phyloP scores from a whole-genome alignment of 257 asterid genomes.

The Solanum etuberosum region DNA sequence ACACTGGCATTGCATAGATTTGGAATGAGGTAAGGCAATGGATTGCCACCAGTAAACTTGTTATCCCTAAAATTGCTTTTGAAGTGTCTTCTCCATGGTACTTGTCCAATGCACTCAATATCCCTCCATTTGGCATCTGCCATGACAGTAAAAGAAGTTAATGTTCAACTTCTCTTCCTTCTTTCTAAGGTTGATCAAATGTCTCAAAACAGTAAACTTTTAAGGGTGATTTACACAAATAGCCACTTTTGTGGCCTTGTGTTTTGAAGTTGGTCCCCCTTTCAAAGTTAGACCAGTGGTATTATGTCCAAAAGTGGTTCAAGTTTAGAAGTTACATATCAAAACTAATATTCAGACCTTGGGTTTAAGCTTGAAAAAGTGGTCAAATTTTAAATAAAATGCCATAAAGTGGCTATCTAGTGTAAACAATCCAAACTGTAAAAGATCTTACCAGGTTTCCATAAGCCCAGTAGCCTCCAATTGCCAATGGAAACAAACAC shows the following conservation, averaged over 20 bases:
- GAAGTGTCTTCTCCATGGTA: slow-evolving; percentile 58
- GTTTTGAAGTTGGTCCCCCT: background rate
- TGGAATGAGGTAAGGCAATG: slow-evolving; percentile 81
- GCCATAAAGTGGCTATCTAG: background rate
- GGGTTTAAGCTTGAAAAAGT: background rate
- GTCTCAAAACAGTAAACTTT: background rate
- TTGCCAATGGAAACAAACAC: slow-evolving; percentile 79
- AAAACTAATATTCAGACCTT: background rate
- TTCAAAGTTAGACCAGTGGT: background rate
- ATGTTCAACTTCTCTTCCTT: background rate
- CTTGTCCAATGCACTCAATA: slow-evolving; percentile 48
- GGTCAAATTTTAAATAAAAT: background rate
- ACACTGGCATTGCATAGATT: slow-evolving; percentile 88
- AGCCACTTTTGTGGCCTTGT: background rate
- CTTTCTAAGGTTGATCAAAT: background rate
- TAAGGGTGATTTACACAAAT: background rate
- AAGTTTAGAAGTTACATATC: background rate
- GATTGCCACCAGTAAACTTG: slow-evolving; percentile 58
- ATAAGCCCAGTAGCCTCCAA: slow-evolving; percentile 87
- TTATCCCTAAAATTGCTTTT: slow-evolving; percentile 30
- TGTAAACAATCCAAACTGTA: background rate
- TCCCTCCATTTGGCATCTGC: slow-evolving; percentile 80
- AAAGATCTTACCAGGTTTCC: slow-evolving; percentile 44
- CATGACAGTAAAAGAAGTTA: background rate
- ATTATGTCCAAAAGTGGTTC: background rate